A percentile compares a stretch with the other conserved stretches of the same genome.
phyloP scores from a whole-genome alignment of 2,329 filamentous ascomycete genomes.

The Fusarium drepaniforme region DNA sequence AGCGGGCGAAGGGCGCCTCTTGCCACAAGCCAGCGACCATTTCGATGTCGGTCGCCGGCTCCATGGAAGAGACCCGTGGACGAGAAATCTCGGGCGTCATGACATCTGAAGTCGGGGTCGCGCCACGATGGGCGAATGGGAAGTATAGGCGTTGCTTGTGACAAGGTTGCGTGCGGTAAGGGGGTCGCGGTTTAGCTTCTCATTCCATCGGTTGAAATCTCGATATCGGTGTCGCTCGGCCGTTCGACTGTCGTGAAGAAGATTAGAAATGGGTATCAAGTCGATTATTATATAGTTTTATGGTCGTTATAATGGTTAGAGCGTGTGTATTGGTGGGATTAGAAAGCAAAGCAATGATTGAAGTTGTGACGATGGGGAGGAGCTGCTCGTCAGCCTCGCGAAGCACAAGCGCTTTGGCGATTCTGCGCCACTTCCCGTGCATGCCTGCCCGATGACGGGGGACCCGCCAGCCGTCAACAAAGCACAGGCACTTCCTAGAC shows the following conservation, averaged over 20 bases:
- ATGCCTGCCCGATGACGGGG: conserved; percentile 1
- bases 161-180: conserved; percentile 1
- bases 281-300: not conserved
- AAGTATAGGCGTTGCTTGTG: not conserved
- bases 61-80: conserved; percentile 28
- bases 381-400: conserved; percentile 34
- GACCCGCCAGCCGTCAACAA: not conserved
- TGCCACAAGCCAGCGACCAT: conserved; percentile 72
- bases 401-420: conserved; percentile 9
- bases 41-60: conserved; percentile 56
- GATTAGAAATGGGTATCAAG: not conserved
- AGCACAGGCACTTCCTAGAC: not conserved
- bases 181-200: not conserved
- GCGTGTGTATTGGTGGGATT: not conserved
- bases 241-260: not conserved
- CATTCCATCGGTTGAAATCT: not conserved
- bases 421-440: conserved; percentile 25
- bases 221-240: not conserved
- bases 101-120: conserved; percentile 35
- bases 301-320: not conserved
- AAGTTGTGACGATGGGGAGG: conserved; percentile 10
- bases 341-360: not conserved
- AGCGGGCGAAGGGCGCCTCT: conserved; percentile 68
- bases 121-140: conserved; percentile 19
- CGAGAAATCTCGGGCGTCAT: conserved; percentile 41